phyloP scores from a whole-genome alignment of 2,329 filamentous ascomycete genomes.

The Arthrobotrys sinensis region DNA sequence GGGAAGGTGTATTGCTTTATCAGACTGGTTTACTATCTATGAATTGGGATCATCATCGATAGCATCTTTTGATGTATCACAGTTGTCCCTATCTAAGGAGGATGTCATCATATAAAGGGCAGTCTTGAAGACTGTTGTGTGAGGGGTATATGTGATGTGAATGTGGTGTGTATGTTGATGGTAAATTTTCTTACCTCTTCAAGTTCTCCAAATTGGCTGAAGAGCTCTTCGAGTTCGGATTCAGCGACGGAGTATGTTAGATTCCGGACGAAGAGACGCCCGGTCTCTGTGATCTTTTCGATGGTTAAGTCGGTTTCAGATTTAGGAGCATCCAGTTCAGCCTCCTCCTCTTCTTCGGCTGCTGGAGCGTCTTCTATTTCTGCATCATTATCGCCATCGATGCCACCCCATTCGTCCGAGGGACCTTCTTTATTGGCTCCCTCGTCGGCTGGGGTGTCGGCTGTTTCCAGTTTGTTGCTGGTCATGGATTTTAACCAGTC shows the following conservation, averaged over 20 bases:
- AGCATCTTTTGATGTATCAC: slow-evolving; percentile 70
- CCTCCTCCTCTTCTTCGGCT: slow-evolving; percentile 65
- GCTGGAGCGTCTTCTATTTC: slow-evolving; percentile 59
- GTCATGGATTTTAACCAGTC: slow-evolving; percentile 95
- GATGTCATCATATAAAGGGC: slow-evolving; percentile 84
- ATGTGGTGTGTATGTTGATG: not conserved
- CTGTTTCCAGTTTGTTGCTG: slow-evolving; percentile 84
- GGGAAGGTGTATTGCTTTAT: slow-evolving; percentile 68
- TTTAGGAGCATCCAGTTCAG: slow-evolving; percentile 65
- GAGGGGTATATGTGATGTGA: slow-evolving; percentile 48
- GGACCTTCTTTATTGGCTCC: slow-evolving; percentile 52
- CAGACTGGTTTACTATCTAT: slow-evolving; percentile 92
- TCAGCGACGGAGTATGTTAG: slow-evolving; percentile 84
- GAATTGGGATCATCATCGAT: slow-evolving; percentile 77
- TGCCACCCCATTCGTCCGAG: slow-evolving; percentile 51
- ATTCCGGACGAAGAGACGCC: slow-evolving; percentile 89
- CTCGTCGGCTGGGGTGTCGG: slow-evolving; percentile 13
- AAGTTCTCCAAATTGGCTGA: slow-evolving; percentile 80
- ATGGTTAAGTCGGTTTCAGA: slow-evolving; percentile 68
- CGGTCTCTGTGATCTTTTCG: slow-evolving; percentile 78
- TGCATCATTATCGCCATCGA: slow-evolving; percentile 62
- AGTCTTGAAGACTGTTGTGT: not conserved
- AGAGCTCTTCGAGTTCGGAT: slow-evolving; percentile 81
- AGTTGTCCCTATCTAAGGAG: slow-evolving; percentile 99
- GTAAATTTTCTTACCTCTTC: slow-evolving; percentile 81